Base-by-base conservation (phyloP, 768 basidiomycete species). In the Naganishia randhawae region DNA sequence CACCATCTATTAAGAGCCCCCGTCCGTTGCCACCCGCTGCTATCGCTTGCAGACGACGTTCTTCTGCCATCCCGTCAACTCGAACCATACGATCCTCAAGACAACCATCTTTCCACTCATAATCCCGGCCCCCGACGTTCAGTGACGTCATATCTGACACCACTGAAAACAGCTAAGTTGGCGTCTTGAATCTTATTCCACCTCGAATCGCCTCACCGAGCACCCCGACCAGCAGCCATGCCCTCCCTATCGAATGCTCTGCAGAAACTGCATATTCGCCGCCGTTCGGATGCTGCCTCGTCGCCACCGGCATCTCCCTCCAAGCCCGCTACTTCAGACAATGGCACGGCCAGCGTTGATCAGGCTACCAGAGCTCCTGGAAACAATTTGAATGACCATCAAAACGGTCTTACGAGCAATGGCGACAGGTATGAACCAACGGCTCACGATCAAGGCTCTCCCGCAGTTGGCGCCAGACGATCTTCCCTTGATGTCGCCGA, bases 161-260 rank as follows among this genome's bases (percentile, higher is more conserved):
- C n/a, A n/a, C n/a, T n/a, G 3, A 11, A n/a, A 61, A 22, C 31
- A 50, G 42, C 45, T 50, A 10, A 14, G n/a, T 50, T 22, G 19
- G 39, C n/a, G 45, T 5, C 62, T 63, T 27, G n/a, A 63, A 31
- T 25, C 29, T 29, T 31, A 17, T 42, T 45, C n/a, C 50, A 19
- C 48, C 25, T 45, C 48, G n/a, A 41, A 27, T 17, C 48, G 13
- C 25, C 29, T 25, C 27, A 50, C 31, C 29, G 16, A 35, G 3
- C 33, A 57, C 17, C 22, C 8, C 37, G 19, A 33, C 45, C 48
- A 69, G 9, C 45, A n/a, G 19, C 3, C 57, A 72, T 72, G 71
- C 68, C 71, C 17, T 62, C 55, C 17, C 35, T 72, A 31, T 70
- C 71, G 16, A 27, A 39, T 25, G 67, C 68, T 10, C 66, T 72